Evolutionary conservation across 2,329 filamentous ascomycete genomes (phyloP), one percentile per base, ranked within the genome.

Genomic region (Myriosclerotinia scirpicola): DNA sequence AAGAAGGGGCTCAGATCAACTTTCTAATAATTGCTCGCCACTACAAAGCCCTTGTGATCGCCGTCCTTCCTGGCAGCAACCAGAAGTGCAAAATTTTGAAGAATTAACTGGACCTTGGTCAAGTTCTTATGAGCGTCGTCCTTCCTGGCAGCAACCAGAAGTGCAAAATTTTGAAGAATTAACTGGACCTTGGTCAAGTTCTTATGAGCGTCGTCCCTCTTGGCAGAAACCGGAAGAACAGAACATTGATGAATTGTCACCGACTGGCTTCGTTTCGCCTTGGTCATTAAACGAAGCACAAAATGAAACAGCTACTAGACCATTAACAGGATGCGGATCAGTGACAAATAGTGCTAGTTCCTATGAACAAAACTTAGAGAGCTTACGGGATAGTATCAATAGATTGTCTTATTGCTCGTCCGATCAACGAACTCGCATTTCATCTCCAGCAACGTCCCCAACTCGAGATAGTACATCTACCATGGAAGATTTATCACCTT

Each of bases 341-440:
- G 81, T 81, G 0, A 83, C 84, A 20, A 85, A 83, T 68, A 87
- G 85, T 73, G 74, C 85, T 58, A 77, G 83, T 40, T 88, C 86
- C 0, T 82, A 89, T 67, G 85, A 84, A 20, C 80, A 81, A 40
- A 84, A 85, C 62, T 78, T 88, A 7, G 85, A 89, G 17, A 84
- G 75, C 63, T 76, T 88, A 34, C 80, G 85, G 38, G 84, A 87
- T 55, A 85, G 81, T 73, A 79, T 80, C 1, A 82, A 86, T 69
- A 82, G 87, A 7, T 79, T 86, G 5, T 89, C 87, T 0, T 84
- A 81, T 69, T 80, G 87, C 50, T 89, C 87, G 2, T 87, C 85
- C 6, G 84, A 84, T 8, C 85, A 88, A 73, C 80, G 84, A 67
- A 89, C 87, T 3, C 77, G 85, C 36, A 73, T 87, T 9, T 88